These are phyloP conservation scores for Brassica juncea DNA, from an alignment of 345 rosid genomes.

Conservation along the genomic window DNA sequence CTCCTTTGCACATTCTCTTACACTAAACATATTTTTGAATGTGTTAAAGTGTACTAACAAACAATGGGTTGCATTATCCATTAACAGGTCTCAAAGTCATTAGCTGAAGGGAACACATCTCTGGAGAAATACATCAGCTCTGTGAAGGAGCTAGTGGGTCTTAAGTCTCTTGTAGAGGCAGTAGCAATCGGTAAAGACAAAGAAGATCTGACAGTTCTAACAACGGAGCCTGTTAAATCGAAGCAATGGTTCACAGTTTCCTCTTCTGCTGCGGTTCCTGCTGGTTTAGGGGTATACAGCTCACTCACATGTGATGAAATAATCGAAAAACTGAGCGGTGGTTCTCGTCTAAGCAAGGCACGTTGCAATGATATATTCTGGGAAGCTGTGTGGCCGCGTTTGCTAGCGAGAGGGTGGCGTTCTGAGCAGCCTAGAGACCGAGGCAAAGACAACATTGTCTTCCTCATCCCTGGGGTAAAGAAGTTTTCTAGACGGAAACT, in stretches of 20 bases:
- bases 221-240: slow-evolving; percentile 44
- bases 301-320: slow-evolving; percentile 55
- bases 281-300: slow-evolving; percentile 42
- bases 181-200: slow-evolving; percentile 65
- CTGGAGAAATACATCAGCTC: slow-evolving; percentile 47
- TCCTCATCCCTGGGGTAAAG: slow-evolving; percentile 60
- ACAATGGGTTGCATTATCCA: background rate
- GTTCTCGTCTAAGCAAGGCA: slow-evolving; percentile 63
- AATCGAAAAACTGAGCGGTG: slow-evolving; percentile 48
- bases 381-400: slow-evolving; percentile 85
- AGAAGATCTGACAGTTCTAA: slow-evolving; percentile 55
- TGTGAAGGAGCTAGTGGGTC: slow-evolving; percentile 52
- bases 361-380: slow-evolving; percentile 67
- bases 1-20: background rate
- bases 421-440: slow-evolving; percentile 62
- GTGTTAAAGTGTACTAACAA: background rate
- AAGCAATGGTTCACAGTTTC: slow-evolving; percentile 46
- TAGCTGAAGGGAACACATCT: slow-evolving; percentile 53
- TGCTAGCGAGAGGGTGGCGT: slow-evolving; percentile 72
- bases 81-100: slow-evolving; percentile 58
- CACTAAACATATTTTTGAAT: background rate
- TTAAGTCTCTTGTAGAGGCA: slow-evolving; percentile 52
- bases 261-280: slow-evolving; percentile 2
- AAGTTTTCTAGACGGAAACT: slow-evolving; percentile 67
- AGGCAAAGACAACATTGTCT: slow-evolving; percentile 50